Conservation (phyloP, 2,329 filamentous ascomycete species). For the Arthroderma sp. region DNA sequence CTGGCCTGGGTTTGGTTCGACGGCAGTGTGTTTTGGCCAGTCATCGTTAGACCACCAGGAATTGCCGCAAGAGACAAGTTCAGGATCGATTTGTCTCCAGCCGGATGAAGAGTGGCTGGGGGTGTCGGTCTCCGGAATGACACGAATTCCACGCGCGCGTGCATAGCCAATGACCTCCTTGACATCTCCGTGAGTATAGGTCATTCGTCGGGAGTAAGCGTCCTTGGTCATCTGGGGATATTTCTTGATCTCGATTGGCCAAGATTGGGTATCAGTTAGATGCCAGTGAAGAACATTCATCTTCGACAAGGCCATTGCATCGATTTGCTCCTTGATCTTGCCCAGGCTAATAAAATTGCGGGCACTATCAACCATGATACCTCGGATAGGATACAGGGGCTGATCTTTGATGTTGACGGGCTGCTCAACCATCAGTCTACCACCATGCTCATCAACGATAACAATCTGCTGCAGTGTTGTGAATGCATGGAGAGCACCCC, state of each 20-base stretch:
- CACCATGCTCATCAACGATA: slow-evolving; percentile 36
- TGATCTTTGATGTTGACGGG: slow-evolving; percentile 41
- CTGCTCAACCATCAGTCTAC: slow-evolving; percentile 39
- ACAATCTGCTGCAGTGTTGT: slow-evolving; percentile 47
- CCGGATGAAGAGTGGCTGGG: slow-evolving; percentile 46
- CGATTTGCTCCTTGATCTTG: slow-evolving; percentile 45
- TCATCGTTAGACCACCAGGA: slow-evolving; percentile 51
- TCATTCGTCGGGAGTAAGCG: slow-evolving; percentile 41
- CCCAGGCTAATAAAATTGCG: slow-evolving; percentile 42
- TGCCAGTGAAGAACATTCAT: slow-evolving; percentile 49
- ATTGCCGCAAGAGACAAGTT: slow-evolving; percentile 45
- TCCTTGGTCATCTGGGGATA: slow-evolving; percentile 44
- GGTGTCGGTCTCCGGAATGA: slow-evolving; percentile 53
- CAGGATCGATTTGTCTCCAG: slow-evolving; percentile 45
- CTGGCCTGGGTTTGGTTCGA: slow-evolving; percentile 46
- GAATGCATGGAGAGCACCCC: slow-evolving; percentile 45
- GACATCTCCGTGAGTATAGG: slow-evolving; percentile 36
- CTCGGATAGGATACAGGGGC: slow-evolving; percentile 43
- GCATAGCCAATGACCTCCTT: slow-evolving; percentile 39
- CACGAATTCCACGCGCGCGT: slow-evolving; percentile 44
- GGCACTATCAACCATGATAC: slow-evolving; percentile 44
- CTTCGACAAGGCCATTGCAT: slow-evolving; percentile 45
- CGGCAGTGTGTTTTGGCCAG: slow-evolving; percentile 43
- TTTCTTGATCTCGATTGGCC: slow-evolving; percentile 40
- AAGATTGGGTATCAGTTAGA: slow-evolving; percentile 44